A percentile compares a stretch with the other conserved stretches of the same genome.
Evolutionary conservation across 2,329 filamentous ascomycete species (phyloP).

Genomic region (Monilinia polystroma): DNA sequence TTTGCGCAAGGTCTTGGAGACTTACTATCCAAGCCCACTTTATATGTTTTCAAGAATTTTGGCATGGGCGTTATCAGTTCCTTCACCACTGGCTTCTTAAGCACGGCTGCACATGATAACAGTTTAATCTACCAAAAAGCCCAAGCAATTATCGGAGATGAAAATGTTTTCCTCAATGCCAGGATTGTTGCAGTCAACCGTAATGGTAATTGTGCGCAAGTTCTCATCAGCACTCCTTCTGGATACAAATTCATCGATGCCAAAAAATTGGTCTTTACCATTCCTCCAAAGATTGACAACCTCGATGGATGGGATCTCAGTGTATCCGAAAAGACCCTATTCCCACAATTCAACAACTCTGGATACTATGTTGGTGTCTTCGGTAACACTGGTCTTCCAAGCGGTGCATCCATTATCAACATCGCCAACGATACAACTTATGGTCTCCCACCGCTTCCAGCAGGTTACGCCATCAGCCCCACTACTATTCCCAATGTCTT

Average conservation of each 20-base stretch:
- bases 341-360: constrained; percentile 42
- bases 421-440: constrained; percentile 36
- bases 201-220: constrained; percentile 27
- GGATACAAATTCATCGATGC: constrained; percentile 42
- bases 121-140: constrained; percentile 29
- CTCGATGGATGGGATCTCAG: constrained; percentile 43
- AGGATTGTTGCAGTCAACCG: constrained; percentile 28
- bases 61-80: constrained; percentile 30
- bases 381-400: constrained; percentile 42
- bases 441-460: constrained; percentile 39
- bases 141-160: constrained; percentile 6
- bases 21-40: constrained; percentile 44
- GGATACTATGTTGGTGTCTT: constrained; percentile 45
- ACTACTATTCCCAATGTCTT: constrained; percentile 29
- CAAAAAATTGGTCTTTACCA: constrained; percentile 45
- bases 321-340: constrained; percentile 40
- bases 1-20: constrained; percentile 48
- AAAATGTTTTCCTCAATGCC: constrained; percentile 28
- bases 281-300: constrained; percentile 43
- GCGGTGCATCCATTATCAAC: constrained; percentile 35
- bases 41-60: constrained; percentile 49
- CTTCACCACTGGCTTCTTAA: constrained; percentile 26
- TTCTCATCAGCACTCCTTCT: constrained; percentile 39
- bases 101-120: constrained; percentile 25
- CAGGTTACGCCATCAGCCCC: constrained; percentile 34